These are phyloP conservation scores for Carex myosuroides DNA, from an alignment of 176 grass and related monocot genomes.

Conservation along the genomic window DNA sequence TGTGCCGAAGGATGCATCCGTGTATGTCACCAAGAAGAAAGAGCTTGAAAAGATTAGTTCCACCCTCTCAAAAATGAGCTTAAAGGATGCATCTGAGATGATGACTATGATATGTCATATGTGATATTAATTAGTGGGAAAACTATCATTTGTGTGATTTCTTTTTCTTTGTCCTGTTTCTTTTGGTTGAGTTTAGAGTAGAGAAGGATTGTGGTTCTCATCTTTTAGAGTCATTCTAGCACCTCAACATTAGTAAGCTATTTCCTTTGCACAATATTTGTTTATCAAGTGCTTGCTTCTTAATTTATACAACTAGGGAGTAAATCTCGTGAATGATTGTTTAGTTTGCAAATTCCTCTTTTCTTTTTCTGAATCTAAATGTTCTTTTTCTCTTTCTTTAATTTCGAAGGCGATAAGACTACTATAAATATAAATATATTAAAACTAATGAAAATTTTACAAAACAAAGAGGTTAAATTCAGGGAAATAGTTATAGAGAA, in stretches of 20 bases:
- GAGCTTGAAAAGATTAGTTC: constrained; percentile 63
- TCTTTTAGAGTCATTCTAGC: too few relatives aligned
- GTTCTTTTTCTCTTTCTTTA: not conserved
- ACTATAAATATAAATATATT: not conserved
- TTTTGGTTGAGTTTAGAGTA: too few relatives aligned
- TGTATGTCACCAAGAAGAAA: constrained; percentile 72
- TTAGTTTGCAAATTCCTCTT: not conserved
- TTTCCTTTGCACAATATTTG: too few relatives aligned
- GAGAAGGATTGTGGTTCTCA: too few relatives aligned
- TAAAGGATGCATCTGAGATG: too few relatives aligned
- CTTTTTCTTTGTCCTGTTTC: too few relatives aligned
- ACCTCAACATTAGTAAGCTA: too few relatives aligned
- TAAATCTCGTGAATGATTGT: not conserved
- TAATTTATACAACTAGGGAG: not conserved
- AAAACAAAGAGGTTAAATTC: not conserved
- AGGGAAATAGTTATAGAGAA: not conserved
- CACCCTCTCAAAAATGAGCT: constrained; percentile 23
- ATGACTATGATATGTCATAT: too few relatives aligned
- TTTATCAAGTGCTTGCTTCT: not conserved
- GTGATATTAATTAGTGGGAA: too few relatives aligned
- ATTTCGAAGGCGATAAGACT: not conserved
- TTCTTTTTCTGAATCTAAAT: not conserved
- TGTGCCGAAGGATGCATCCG: constrained; percentile 43
- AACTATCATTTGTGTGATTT: too few relatives aligned
- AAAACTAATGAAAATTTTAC: not conserved